These are phyloP conservation scores for Pholiota adiposa DNA, from an alignment of 1,284 basidiomycete genomes.

Conservation along the genomic window DNA sequence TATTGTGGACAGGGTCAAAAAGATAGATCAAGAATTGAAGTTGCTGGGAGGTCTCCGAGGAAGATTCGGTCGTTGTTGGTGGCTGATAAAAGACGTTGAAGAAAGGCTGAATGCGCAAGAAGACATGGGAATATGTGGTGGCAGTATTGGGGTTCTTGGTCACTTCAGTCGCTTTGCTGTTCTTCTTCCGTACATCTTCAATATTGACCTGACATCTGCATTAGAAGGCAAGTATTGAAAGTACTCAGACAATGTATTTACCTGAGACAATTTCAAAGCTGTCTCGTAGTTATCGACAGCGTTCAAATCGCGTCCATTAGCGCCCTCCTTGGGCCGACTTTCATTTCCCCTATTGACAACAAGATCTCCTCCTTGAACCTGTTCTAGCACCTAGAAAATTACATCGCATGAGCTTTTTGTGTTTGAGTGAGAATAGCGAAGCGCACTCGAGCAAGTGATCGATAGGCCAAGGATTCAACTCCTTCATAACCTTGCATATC, in stretches of 20 bases:
- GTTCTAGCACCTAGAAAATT: slow-evolving; percentile 78
- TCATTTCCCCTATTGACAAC: slow-evolving; percentile 87
- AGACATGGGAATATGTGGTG: slow-evolving; percentile 90
- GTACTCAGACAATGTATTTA: slow-evolving; percentile 31
- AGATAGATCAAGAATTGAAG: slow-evolving; percentile 88
- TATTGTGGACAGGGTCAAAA: slow-evolving; percentile 79
- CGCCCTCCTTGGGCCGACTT: slow-evolving; percentile 63
- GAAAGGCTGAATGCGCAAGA: slow-evolving; percentile 92
- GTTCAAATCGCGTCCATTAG: slow-evolving; percentile 71
- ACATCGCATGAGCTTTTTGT: slow-evolving; percentile 1
- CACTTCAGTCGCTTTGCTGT: slow-evolving; percentile 41
- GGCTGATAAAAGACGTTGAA: slow-evolving; percentile 60
- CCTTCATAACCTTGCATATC: slow-evolving; percentile 98
- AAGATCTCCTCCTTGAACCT: slow-evolving; percentile 92
- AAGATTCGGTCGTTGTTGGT: slow-evolving; percentile 27
- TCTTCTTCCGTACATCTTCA: slow-evolving; percentile 75
- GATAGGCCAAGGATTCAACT: slow-evolving; percentile 94
- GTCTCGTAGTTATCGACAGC: slow-evolving; percentile 84
- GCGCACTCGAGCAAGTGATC: slow-evolving; percentile 76
- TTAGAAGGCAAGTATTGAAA: not conserved
- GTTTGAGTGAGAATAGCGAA: not conserved
- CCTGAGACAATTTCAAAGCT: slow-evolving; percentile 83
- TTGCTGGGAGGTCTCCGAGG: slow-evolving; percentile 47
- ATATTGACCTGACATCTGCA: slow-evolving; percentile 66
- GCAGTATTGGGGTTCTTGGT: slow-evolving; percentile 56